Base-by-base conservation (phyloP, 345 rosid genomes). In the Eucalyptus sp. region DNA sequence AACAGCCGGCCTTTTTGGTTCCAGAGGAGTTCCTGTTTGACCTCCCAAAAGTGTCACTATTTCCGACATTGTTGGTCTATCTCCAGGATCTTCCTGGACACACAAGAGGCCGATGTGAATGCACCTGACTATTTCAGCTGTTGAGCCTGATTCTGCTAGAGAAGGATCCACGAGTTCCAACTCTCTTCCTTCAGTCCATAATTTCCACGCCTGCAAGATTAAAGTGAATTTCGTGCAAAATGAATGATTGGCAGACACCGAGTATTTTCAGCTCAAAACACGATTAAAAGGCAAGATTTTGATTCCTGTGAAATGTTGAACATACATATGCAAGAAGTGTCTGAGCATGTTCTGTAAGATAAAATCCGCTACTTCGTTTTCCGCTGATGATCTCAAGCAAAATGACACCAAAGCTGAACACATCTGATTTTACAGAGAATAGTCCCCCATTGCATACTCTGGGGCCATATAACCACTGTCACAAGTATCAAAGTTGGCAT, bases 391-490 rank as follows among this genome's bases (percentile, higher is more conserved):
- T 92, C 91, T 93, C 95, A 41, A 94, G 87, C 27, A 94, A 10
- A 41, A 93, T 41, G n/a, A 93, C 95, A 14, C 95, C 94, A 58
- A 93, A 94, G 86, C 94, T 94, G 80, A 92, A 94, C 13, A 91
- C 92, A 48, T 93, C 94, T 2, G 95, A 92, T 86, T 94, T 93
- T 29, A 90, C 85, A 1, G 95, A 94, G 89, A 92, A 92, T 25
- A 87, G 60, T 27, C 93, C 94, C 90, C 90, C 91, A 90, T 81
- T 6, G 93, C 94, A 88, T 94, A 91, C 86, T 92, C 94, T 25
- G 92, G 94, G 37, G 95, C 89, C 94, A 93, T 91, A 71, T 91
- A 94, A 13, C 93, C 94, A 33, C 95, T 93, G 91, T 88, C 88
- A 86, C 58, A 86, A 4, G 56, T 20, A 17, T 37, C 58, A 64